Conservation (phyloP, 2,329 filamentous ascomycete species). For the Bertia moriformis region DNA sequence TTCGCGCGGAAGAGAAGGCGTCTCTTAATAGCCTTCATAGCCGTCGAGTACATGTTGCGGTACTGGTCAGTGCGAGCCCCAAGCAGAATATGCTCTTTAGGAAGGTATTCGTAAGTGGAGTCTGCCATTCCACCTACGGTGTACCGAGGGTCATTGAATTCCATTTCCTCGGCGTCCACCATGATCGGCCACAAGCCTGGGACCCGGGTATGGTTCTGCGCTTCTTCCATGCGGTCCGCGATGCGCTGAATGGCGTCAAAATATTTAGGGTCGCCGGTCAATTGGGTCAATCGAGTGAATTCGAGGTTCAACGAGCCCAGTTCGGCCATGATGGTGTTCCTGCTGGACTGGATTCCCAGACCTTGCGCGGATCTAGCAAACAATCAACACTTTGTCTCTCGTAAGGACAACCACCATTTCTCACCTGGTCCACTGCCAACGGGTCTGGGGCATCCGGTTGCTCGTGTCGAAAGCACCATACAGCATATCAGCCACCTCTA, state of each 20-base stretch:
- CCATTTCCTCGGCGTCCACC: conserved; percentile 9
- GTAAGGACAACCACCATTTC: background rate
- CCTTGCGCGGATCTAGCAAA: conserved; percentile 9
- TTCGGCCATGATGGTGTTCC: conserved; percentile 14
- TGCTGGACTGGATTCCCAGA: conserved; percentile 11
- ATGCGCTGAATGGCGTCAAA: conserved; percentile 20
- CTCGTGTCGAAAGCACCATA: conserved; percentile 7
- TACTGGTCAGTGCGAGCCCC: conserved; percentile 24
- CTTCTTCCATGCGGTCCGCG: conserved; percentile 13
- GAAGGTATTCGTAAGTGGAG: conserved; percentile 29
- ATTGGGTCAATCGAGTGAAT: conserved; percentile 21
- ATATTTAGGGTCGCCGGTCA: conserved; percentile 18
- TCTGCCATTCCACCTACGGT: conserved; percentile 4
- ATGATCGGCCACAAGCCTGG: conserved; percentile 21
- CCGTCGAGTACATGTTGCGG: conserved; percentile 22
- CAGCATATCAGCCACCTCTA: conserved; percentile 14
- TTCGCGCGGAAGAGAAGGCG: conserved; percentile 18
- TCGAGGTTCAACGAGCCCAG: conserved; percentile 22
- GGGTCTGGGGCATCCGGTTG: conserved; percentile 9
- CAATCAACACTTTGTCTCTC: conserved; percentile 11
- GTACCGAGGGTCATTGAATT: conserved; percentile 5
- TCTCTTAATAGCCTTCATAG: conserved; percentile 19
- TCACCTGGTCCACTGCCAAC: conserved; percentile 8
- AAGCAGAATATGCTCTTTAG: conserved; percentile 28
- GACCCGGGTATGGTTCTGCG: conserved; percentile 17